These are phyloP conservation scores for Dipteronia sinensis DNA, from an alignment of 345 rosid genomes.

Conservation along the genomic window DNA sequence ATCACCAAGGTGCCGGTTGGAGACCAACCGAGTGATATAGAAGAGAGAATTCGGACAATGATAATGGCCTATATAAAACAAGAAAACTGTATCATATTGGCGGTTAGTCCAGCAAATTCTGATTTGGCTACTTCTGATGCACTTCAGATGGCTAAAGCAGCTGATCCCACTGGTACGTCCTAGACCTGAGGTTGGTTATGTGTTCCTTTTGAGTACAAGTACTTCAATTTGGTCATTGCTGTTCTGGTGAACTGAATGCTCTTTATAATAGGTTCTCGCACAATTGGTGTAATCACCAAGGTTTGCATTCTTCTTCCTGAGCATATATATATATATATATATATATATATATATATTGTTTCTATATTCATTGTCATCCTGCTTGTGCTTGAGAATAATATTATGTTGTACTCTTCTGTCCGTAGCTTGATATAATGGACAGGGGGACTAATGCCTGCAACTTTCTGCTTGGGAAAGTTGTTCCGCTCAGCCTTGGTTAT, in stretches of 20 bases:
- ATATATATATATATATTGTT: background rate
- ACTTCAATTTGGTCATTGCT: slow-evolving; percentile 18
- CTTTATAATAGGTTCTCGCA: slow-evolving; percentile 53
- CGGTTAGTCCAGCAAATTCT: slow-evolving; percentile 72
- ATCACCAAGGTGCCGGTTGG: slow-evolving; percentile 78
- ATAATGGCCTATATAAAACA: slow-evolving; percentile 48
- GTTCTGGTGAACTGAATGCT: slow-evolving; percentile 14
- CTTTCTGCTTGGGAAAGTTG: slow-evolving; percentile 61
- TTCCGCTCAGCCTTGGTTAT: slow-evolving; percentile 68
- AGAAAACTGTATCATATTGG: slow-evolving; percentile 61
- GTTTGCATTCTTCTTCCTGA: slow-evolving; percentile 29
- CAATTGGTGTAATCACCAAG: slow-evolving; percentile 77
- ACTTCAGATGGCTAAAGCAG: slow-evolving; percentile 62
- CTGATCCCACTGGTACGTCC: slow-evolving; percentile 59
- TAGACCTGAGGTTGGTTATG: background rate
- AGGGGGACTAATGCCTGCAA: slow-evolving; percentile 65
- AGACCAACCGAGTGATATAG: slow-evolving; percentile 69
- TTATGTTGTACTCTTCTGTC: slow-evolving; percentile 13
- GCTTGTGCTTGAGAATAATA: slow-evolving; percentile 18
- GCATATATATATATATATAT: background rate
- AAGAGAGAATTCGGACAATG: slow-evolving; percentile 58
- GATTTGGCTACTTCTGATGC: slow-evolving; percentile 83
- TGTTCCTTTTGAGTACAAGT: background rate
- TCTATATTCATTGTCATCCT: background rate
- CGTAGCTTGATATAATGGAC: slow-evolving; percentile 82